Base-by-base conservation (phyloP, 345 rosid species). In the Turritis glabra region DNA sequence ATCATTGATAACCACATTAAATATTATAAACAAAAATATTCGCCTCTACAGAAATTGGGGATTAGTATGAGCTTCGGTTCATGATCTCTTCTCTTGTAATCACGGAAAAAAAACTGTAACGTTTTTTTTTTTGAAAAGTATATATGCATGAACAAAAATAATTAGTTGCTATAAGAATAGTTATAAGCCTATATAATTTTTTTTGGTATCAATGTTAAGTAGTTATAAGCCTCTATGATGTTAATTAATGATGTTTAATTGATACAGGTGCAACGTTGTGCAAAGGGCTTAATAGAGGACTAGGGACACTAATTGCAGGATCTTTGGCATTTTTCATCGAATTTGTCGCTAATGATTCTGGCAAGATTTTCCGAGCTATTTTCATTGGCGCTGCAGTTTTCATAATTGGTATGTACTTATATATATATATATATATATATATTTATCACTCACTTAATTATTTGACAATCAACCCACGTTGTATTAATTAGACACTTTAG, bases 201-300 rank as follows among this genome's bases (percentile, higher is more conserved):
- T n/a, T n/a, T n/a, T n/a, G n/a, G n/a, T n/a, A n/a, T n/a, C n/a
- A n/a, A n/a, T n/a, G n/a, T n/a, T n/a, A n/a, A n/a, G n/a, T n/a
- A n/a, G n/a, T n/a, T n/a, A n/a, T n/a, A n/a, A n/a, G n/a, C n/a
- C n/a, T n/a, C n/a, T n/a, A 10, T 30, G 11, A 10, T 44, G 9
- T 15, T 46, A 21, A 57, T 44, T 22, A 59, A 59, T 71, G 69
- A 62, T 37, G 62, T 38, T 38, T 62, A 14, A 30, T 51, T 22
- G 13, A 51, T 48, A 26, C 58, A 90, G 97, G 95, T 12, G 97
- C 96, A 66, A 92, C 96, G 9, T 67, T 92, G 55, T 85, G 86
- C 82, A 92, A 88, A 67, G 96, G 93, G 54, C 87, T 92, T 41
- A 89, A 92, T 64, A 87, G 96, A 81, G 96, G 91, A 75, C 51